These are phyloP conservation scores for Piloderma croceum DNA, from an alignment of 768 basidiomycete genomes.

Conservation along the genomic window DNA sequence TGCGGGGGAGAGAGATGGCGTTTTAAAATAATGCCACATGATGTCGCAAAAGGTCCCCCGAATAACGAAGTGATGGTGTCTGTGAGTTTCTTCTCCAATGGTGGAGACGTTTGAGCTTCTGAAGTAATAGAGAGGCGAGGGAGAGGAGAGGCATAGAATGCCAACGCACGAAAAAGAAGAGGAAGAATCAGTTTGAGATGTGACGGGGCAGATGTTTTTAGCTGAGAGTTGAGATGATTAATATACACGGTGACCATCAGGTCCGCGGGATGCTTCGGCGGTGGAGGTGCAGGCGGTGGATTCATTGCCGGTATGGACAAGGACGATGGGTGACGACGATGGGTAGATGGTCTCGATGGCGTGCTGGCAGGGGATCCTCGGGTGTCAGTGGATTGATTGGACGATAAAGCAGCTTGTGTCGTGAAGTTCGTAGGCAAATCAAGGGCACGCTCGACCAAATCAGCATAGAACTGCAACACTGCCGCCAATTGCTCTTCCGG, in stretches of 20 bases:
- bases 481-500: constrained; percentile 50
- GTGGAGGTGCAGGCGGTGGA: constrained; percentile 23
- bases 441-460: constrained; percentile 34
- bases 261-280: constrained; percentile 51
- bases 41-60: constrained; percentile 58
- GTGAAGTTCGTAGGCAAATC: constrained; percentile 13
- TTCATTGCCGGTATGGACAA: constrained; percentile 40
- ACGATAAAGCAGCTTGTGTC: constrained; percentile 8
- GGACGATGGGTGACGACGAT: constrained; percentile 60
- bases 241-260: constrained; percentile 60
- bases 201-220: constrained; percentile 51
- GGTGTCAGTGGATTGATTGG: constrained; percentile 28
- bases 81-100: constrained; percentile 50
- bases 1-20: constrained; percentile 48
- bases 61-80: constrained; percentile 54
- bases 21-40: constrained; percentile 60
- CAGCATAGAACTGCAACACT: constrained; percentile 42
- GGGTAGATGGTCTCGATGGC: constrained; percentile 29
- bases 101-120: constrained; percentile 27
- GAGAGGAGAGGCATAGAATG: constrained; percentile 59
- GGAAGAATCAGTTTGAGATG: constrained; percentile 57
- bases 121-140: constrained; percentile 57
- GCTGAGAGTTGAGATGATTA: constrained; percentile 53
- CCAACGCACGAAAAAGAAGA: constrained; percentile 64
- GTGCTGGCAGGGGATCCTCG: constrained; percentile 24